phyloP scores from a whole-genome alignment of 1,139 yeast species.

The Taphrina sp. region DNA sequence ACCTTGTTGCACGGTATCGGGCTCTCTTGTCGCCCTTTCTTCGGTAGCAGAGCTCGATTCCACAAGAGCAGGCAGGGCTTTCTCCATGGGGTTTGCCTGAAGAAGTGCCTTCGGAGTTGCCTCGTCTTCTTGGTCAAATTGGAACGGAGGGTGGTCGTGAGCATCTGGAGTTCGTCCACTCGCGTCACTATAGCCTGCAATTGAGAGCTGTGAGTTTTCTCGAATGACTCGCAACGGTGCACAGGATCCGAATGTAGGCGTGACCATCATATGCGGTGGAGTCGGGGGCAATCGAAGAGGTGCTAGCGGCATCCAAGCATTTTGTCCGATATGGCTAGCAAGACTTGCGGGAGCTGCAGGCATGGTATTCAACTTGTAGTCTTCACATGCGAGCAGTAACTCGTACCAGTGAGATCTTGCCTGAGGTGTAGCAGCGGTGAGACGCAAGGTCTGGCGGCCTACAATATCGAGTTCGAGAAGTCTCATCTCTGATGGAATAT shows the following conservation, averaged over 20 bases:
- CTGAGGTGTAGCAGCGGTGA: conserved; percentile 20
- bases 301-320: conserved; percentile 19
- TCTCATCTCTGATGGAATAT: conserved; percentile 9
- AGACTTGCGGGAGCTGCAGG: conserved; percentile 14
- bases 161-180: conserved; percentile 27
- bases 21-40: background rate
- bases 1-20: background rate
- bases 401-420: conserved; percentile 26
- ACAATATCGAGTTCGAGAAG: conserved; percentile 22
- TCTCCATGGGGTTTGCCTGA: conserved; percentile 9
- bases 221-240: conserved; percentile 30
- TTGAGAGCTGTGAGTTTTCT: conserved; percentile 28
- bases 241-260: conserved; percentile 16
- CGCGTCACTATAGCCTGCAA: conserved; percentile 24
- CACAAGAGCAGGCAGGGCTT: background rate
- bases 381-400: conserved; percentile 25
- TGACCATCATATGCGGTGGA: conserved; percentile 21
- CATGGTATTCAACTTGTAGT: conserved; percentile 22
- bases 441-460: conserved; percentile 26
- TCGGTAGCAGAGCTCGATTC: background rate
- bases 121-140: conserved; percentile 19
- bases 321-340: conserved; percentile 16
- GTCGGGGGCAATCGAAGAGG: conserved; percentile 25
- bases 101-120: conserved; percentile 14
- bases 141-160: conserved; percentile 27